These are phyloP conservation scores for Macrolepiota dolichaula DNA, from an alignment of 768 basidiomycete genomes.

Conservation along the genomic window DNA sequence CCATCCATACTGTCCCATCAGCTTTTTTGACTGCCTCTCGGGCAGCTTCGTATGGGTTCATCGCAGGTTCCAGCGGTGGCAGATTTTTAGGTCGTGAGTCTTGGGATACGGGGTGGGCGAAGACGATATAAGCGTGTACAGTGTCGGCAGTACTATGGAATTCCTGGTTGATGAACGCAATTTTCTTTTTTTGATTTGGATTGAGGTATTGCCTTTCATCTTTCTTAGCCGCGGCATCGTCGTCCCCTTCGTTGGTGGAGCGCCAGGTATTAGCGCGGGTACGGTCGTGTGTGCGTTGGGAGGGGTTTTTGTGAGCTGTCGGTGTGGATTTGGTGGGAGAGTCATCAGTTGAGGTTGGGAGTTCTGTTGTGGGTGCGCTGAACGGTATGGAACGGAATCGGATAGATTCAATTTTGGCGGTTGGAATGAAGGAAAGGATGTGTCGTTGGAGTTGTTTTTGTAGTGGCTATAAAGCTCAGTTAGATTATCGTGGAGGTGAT, in stretches of 20 bases:
- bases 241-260: constrained; percentile 38
- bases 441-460: constrained; percentile 77
- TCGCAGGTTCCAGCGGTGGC: constrained; percentile 43
- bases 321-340: constrained; percentile 27
- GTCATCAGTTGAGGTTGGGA: constrained; percentile 34
- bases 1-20: constrained; percentile 74
- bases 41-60: constrained; percentile 75
- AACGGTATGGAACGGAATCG: constrained; percentile 95
- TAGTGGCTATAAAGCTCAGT: constrained; percentile 46
- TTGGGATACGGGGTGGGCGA: constrained; percentile 60
- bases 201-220: constrained; percentile 70
- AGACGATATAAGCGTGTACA: constrained; percentile 89
- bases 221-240: constrained; percentile 32
- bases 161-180: constrained; percentile 92
- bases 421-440: constrained; percentile 66
- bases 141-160: constrained; percentile 75
- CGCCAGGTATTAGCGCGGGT: constrained; percentile 63
- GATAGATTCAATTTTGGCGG: constrained; percentile 84
- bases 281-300: constrained; percentile 46
- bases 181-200: constrained; percentile 84
- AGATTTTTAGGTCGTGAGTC: constrained; percentile 43
- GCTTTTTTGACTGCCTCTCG: constrained; percentile 50
- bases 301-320: constrained; percentile 18
- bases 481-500: neutral
- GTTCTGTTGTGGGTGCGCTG: constrained; percentile 70